phyloP scores from a whole-genome alignment of 1,139 yeast genomes.

The Debaryomyces robertsiae region DNA sequence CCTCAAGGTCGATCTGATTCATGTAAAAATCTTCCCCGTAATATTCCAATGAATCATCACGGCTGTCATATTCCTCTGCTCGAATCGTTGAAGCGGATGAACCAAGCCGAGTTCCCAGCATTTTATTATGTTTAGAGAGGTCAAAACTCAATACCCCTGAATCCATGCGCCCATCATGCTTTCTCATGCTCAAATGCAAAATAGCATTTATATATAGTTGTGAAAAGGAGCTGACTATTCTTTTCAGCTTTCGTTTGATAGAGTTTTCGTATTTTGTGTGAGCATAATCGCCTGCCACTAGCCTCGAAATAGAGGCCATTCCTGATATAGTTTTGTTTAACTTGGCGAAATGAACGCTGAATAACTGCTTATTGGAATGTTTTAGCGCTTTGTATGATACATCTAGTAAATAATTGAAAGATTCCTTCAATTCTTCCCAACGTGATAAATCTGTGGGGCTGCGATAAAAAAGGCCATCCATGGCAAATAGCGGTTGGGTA shows the following conservation, averaged over 20 bases:
- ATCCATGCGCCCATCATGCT: constrained; percentile 27
- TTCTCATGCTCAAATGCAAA: constrained; percentile 50
- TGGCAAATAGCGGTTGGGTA: constrained; percentile 43
- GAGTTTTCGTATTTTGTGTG: constrained; percentile 47
- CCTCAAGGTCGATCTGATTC: constrained; percentile 41
- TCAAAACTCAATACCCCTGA: constrained; percentile 37
- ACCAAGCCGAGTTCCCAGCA: background rate
- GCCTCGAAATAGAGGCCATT: constrained; percentile 53
- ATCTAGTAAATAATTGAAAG: constrained; percentile 48
- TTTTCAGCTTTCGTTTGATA: constrained; percentile 50
- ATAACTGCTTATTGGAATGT: constrained; percentile 52
- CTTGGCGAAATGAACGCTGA: constrained; percentile 52
- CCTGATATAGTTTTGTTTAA: constrained; percentile 51
- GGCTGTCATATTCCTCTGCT: background rate
- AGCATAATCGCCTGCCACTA: constrained; percentile 52
- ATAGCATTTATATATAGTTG: constrained; percentile 63
- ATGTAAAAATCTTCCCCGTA: constrained; percentile 23
- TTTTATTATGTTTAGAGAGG: constrained; percentile 15
- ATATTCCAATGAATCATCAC: constrained; percentile 3
- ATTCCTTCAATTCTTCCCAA: constrained; percentile 57
- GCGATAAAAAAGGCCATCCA: constrained; percentile 52
- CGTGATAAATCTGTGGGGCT: constrained; percentile 58
- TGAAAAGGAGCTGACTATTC: constrained; percentile 55
- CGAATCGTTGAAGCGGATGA: background rate
- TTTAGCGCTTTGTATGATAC: constrained; percentile 50